A percentile compares a stretch with the other conserved stretches of the same genome.
phyloP scores from a whole-genome alignment of 1,284 basidiomycete genomes.

The Psilocybe mexicana region DNA sequence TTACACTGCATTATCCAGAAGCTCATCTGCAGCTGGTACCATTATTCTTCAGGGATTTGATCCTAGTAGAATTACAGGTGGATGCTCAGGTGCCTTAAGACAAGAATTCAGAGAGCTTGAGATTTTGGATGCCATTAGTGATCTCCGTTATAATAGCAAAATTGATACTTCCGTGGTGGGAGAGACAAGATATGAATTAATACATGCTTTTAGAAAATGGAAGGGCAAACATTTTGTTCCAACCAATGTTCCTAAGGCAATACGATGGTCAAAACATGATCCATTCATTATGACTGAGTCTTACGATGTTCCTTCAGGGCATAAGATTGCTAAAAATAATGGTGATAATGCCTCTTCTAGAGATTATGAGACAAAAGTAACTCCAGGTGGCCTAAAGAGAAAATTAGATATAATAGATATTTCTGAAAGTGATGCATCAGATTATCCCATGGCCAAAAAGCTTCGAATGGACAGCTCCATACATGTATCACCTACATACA shows the following conservation, averaged over 20 bases:
- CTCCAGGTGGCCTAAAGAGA: neutral
- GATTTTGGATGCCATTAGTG: conserved; percentile 28
- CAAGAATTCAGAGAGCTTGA: conserved; percentile 33
- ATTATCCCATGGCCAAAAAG: neutral
- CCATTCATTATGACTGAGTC: neutral
- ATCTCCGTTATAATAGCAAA: neutral
- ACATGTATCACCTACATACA: neutral
- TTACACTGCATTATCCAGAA: conserved; percentile 28
- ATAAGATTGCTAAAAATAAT: neutral
- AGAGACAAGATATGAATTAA: neutral
- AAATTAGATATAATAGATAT: neutral
- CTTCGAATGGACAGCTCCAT: neutral
- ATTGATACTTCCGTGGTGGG: conserved; percentile 2
- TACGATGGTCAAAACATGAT: neutral
- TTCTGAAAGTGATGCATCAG: neutral
- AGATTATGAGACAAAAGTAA: no score
- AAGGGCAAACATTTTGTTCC: conserved; percentile 5
- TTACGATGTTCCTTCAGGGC: neutral
- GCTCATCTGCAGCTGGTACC: conserved; percentile 23
- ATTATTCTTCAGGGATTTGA: conserved; percentile 28
- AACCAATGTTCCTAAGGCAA: neutral
- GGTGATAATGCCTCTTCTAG: no score
- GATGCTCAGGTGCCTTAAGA: conserved; percentile 22
- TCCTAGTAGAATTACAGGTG: conserved; percentile 18
- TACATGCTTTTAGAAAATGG: conserved; percentile 1